Evolutionary conservation across 1,284 basidiomycete species (phyloP).

Genomic region (Cyathus pygmaeus): DNA sequence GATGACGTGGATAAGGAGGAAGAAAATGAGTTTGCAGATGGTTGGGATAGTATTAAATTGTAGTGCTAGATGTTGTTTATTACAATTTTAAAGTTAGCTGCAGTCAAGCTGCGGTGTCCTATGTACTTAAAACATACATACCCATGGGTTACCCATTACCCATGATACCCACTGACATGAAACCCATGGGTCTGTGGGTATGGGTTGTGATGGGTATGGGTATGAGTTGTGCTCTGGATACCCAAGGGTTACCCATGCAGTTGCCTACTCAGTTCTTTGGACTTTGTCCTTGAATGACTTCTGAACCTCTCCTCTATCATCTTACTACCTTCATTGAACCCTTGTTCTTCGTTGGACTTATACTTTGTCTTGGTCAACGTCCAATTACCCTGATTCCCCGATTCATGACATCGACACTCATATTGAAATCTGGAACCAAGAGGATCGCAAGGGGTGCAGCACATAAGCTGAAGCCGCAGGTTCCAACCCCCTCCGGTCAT

Average conservation of each 20-base stretch:
- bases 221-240: constrained; percentile 1
- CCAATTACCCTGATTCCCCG: no score
- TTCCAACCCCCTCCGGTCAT: no score
- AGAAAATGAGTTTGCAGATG: constrained; percentile 5
- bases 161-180: neutral
- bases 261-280: neutral
- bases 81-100: neutral
- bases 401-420: no score
- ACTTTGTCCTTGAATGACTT: no score
- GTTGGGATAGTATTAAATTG: constrained; percentile 2
- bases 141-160: neutral
- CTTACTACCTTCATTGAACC: no score
- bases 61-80: neutral
- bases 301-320: no score
- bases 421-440: no score
- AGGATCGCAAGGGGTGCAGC: no score
- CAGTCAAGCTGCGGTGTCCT: neutral
- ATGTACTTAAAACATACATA: neutral
- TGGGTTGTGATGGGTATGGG: constrained; percentile 4
- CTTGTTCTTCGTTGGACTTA: no score
- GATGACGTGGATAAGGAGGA: constrained; percentile 3
- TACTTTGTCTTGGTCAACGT: no score
- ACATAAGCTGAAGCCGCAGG: no score
- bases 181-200: constrained; percentile 5
- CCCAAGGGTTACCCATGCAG: constrained; percentile 8